Conservation (phyloP, 164 flowering plant genomes). For the Annona cherimola region DNA sequence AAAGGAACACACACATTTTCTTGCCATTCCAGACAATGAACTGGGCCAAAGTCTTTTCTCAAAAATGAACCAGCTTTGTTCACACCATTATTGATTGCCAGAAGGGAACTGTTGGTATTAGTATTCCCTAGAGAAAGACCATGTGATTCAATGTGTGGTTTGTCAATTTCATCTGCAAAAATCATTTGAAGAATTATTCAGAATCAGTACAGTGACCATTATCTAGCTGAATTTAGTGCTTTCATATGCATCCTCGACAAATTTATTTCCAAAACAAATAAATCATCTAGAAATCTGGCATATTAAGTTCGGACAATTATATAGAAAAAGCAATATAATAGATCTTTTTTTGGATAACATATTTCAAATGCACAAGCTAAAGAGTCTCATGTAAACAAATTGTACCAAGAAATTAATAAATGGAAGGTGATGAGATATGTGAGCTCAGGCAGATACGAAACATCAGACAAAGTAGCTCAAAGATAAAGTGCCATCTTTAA, state of each 20-base stretch:
- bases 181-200: background rate
- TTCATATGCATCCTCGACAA: background rate
- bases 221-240: background rate
- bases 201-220: background rate
- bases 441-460: background rate
- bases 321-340: no score
- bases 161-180: conserved; percentile 6
- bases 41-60: conserved; percentile 14
- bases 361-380: background rate
- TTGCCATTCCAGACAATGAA: conserved; percentile 14
- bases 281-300: background rate
- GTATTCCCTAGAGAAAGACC: background rate
- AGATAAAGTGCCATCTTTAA: background rate
- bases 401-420: background rate
- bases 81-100: conserved; percentile 4
- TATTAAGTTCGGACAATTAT: no score
- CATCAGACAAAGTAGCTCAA: background rate
- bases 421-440: background rate
- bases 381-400: background rate
- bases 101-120: background rate
- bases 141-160: background rate
- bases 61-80: conserved; percentile 19
- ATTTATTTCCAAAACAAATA: background rate
- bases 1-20: conserved; percentile 14
- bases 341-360: background rate